phyloP scores from a whole-genome alignment of 169 alveolate species.

The Toxoplasma gondii region DNA sequence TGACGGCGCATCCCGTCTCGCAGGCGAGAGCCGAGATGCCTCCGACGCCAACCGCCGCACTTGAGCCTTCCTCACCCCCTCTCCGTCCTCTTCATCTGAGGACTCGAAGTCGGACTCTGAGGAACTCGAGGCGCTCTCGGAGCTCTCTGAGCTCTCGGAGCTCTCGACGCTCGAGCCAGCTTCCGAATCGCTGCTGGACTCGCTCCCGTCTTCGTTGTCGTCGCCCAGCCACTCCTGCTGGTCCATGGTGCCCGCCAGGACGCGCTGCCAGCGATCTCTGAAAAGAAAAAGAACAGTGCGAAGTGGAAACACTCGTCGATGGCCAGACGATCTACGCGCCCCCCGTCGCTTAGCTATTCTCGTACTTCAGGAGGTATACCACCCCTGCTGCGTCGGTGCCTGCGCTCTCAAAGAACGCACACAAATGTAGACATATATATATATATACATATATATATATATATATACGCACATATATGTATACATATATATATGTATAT shows the following conservation, averaged over 20 bases:
- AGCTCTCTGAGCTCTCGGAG: conserved; percentile 42
- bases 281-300: background rate
- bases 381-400: too few relatives aligned
- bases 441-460: too few relatives aligned
- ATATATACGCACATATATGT: too few relatives aligned
- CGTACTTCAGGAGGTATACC: too few relatives aligned
- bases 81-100: background rate
- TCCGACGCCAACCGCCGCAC: background rate
- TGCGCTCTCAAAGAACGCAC: too few relatives aligned
- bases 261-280: conserved; percentile 76
- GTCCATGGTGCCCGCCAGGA: conserved; percentile 75
- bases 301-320: too few relatives aligned
- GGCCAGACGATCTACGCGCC: too few relatives aligned
- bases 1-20: too few relatives aligned
- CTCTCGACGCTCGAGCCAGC: conserved; percentile 45
- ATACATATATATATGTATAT: too few relatives aligned
- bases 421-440: background rate
- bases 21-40: too few relatives aligned
- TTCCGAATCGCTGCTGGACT: conserved; percentile 68
- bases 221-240: conserved; percentile 73
- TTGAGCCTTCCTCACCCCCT: background rate
- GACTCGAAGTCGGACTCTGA: conserved; percentile 18
- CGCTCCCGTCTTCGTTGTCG: conserved; percentile 69
- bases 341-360: too few relatives aligned
- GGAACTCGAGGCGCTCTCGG: conserved; percentile 28